Evolutionary conservation across 345 rosid genomes (phyloP).

Genomic region (Fremontodendron californicum): DNA sequence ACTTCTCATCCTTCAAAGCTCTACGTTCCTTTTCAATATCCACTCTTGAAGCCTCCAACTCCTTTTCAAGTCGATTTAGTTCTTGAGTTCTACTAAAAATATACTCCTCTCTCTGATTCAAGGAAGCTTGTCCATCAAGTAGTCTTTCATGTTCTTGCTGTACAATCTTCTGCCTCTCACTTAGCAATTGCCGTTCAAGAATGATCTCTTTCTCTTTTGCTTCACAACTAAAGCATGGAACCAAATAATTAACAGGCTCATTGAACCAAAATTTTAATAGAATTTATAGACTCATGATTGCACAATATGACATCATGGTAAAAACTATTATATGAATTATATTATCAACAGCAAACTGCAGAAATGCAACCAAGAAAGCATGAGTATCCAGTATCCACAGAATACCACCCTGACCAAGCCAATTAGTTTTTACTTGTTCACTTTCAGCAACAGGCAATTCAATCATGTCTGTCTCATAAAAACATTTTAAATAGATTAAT

Average conservation of each 20-base stretch:
- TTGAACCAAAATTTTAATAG: not conserved
- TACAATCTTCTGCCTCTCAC: conserved; percentile 69
- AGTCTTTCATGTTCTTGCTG: conserved; percentile 78
- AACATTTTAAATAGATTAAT: not conserved
- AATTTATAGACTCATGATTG: not conserved
- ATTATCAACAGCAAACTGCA: not conserved
- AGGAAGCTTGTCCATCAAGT: conserved; percentile 66
- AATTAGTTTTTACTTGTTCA: not conserved
- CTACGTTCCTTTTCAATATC: conserved; percentile 51
- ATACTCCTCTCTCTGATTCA: conserved; percentile 89
- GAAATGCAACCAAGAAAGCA: conserved; percentile 6
- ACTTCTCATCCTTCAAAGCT: conserved; percentile 50
- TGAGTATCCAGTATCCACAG: not conserved
- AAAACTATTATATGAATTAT: not conserved
- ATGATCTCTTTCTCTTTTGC: conserved; percentile 67
- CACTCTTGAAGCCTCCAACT: conserved; percentile 50
- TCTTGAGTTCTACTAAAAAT: conserved; percentile 66
- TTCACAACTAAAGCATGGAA: conserved; percentile 55
- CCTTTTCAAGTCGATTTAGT: conserved; percentile 52
- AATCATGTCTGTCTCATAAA: not conserved
- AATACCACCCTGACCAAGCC: not conserved
- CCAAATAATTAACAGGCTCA: conserved; percentile 9
- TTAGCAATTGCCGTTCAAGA: conserved; percentile 61
- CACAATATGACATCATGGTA: not conserved
- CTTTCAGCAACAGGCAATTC: not conserved